These are phyloP conservation scores for Aspergillus ochraceoroseus DNA, from an alignment of 2,329 filamentous ascomycete genomes.

Conservation along the genomic window DNA sequence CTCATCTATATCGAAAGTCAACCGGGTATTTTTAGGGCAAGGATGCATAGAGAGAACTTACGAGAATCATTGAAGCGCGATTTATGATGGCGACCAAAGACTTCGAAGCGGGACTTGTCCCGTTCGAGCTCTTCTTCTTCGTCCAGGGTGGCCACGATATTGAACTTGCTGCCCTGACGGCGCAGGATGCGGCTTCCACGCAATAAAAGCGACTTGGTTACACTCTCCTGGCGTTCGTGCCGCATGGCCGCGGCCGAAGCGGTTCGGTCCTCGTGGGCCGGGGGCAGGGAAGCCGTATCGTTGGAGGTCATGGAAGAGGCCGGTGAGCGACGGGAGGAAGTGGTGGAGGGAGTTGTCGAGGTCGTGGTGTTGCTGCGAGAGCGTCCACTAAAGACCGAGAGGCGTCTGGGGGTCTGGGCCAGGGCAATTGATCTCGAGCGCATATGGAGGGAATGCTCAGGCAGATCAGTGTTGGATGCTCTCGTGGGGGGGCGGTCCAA, in stretches of 20 bases:
- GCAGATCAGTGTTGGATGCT: conserved; percentile 30
- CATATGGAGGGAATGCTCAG: conserved; percentile 33
- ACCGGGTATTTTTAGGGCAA: conserved; percentile 2
- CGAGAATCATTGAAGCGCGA: conserved; percentile 33
- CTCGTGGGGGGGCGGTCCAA: conserved; percentile 31
- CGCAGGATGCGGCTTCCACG: conserved; percentile 46
- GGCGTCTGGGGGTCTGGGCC: conserved; percentile 37
- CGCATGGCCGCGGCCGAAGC: conserved; percentile 26
- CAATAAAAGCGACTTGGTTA: conserved; percentile 40
- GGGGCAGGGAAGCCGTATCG: conserved; percentile 29
- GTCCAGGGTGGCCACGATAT: conserved; percentile 39
- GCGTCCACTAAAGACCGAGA: conserved; percentile 40
- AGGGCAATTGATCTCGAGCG: conserved; percentile 37
- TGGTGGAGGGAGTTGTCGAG: conserved; percentile 50
- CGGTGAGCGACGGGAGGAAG: conserved; percentile 46
- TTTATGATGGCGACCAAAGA: conserved; percentile 30
- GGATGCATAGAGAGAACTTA: conserved; percentile 27
- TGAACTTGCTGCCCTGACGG: conserved; percentile 46
- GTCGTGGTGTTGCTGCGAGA: conserved; percentile 48
- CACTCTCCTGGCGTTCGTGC: conserved; percentile 34
- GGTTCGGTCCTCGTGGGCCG: conserved; percentile 33
- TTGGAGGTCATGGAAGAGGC: conserved; percentile 41
- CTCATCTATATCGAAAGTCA: conserved; percentile 30
- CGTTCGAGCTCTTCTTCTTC: conserved; percentile 39
- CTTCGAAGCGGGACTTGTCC: conserved; percentile 32